Evolutionary conservation across 768 basidiomycete genomes (phyloP), one percentile per base, ranked within the genome.

Genomic region (Boletus reticuloceps): DNA sequence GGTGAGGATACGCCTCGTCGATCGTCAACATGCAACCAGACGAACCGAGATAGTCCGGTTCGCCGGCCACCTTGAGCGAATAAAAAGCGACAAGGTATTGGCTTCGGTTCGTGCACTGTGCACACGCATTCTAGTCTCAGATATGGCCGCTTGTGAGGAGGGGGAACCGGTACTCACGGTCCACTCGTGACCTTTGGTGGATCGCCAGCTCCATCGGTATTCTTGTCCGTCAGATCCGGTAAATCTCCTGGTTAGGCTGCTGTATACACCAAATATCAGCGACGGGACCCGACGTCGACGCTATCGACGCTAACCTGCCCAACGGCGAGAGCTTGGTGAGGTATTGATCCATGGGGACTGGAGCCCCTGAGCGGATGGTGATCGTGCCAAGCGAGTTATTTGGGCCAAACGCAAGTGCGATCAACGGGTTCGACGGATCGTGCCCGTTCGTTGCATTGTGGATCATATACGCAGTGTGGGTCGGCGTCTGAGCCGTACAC

Each of bases 1-100:
- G 72, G 49, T 82, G 73, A 3, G 74, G 76, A 50, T 79, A 87
- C 7, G 75, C 72, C 59, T 88, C 87, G 40, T 85, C 83, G 19
- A 89, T 75, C 29, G 80, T 83, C 45, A 89, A 69, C 72, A 81
- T 79, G 55, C 82, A 83, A 2, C 85, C 85, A 3, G 84, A 85
- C 1, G 84, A 84, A 43, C 71, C 64, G 1, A 40, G 44, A 58
- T 85, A 85, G 17, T 73, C 74, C 4, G 83, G 81, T 61, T 86
- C 84, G 29, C 79, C 81, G 1, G 77, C 68, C 16, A 74, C 63
- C 57, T 83, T 85, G 47, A 84, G 75, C 64, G 75, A 77, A 66
- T 88, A 89, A 61, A 79, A 80, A 0, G 87, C 82, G 19, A 88
- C 77, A 4, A 82, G 67, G 45, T 79, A 76, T 29, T 79, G 78